A percentile compares a stretch with the other conserved stretches of the same genome.
phyloP scores from a whole-genome alignment of 495 filamentous ascomycete genomes.

The Cenococcum geophilum region DNA sequence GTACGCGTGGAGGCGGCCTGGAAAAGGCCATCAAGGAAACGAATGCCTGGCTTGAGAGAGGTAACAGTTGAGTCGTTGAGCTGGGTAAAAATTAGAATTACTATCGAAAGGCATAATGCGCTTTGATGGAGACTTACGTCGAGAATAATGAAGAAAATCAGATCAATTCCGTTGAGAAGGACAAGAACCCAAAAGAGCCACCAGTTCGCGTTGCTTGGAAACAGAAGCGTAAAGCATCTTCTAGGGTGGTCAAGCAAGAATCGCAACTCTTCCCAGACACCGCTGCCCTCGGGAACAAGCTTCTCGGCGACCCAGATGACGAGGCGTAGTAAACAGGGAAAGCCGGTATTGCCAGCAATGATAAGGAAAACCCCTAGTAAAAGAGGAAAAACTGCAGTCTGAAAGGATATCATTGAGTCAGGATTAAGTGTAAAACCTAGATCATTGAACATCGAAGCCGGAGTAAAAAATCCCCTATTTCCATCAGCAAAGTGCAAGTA shows the following conservation, averaged over 20 bases:
- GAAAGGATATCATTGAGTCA: conserved; percentile 86
- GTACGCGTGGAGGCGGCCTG: conserved; percentile 83
- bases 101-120: background rate
- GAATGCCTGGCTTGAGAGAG: conserved; percentile 57
- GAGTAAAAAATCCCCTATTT: conserved; percentile 73
- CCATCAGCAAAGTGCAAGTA: conserved; percentile 51
- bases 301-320: conserved; percentile 72
- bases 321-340: conserved; percentile 86
- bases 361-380: conserved; percentile 74
- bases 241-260: conserved; percentile 92
- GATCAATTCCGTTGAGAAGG: conserved; percentile 70
- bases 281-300: conserved; percentile 51
- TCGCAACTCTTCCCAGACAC: conserved; percentile 76
- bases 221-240: conserved; percentile 89
- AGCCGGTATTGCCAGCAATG: conserved; percentile 88
- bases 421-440: conserved; percentile 75
- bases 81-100: conserved; percentile 37
- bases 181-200: conserved; percentile 88
- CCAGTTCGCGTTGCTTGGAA: conserved; percentile 87
- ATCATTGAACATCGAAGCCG: conserved; percentile 83
- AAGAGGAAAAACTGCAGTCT: conserved; percentile 65
- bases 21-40: conserved; percentile 77
- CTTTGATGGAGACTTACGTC: conserved; percentile 54
- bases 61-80: conserved; percentile 60
- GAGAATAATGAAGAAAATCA: conserved; percentile 83